Evolutionary conservation across 768 basidiomycete genomes (phyloP), one percentile per base, ranked within the genome.

Genomic region (Macrolepiota fuliginosa): DNA sequence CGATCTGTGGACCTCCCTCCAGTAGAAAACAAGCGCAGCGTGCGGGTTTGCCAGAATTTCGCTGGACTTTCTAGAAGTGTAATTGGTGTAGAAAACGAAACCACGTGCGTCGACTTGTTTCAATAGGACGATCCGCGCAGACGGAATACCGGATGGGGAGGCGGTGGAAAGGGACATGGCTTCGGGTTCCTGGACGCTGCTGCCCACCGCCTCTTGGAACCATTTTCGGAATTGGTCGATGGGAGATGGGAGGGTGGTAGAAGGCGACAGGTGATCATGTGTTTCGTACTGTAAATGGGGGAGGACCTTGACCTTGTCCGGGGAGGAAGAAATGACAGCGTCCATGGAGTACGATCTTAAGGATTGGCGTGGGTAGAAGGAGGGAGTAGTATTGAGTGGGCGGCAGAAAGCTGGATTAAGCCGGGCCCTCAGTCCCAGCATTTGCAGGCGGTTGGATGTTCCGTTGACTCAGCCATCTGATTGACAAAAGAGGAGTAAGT

Each of bases 1-100:
- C 65, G 88, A 88, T 56, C 87, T 81, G 61, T 87, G 84, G 12
- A 94, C 78, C 71, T 95, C 94, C 55, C 85, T 76, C 97, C 96
- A 98, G 77, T 96, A 97, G 69, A 98, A 92, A 10, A 88, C 87
- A 19, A 96, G 77, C 1, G 92, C 87, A 4, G 90, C 94, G 70
- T 88, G 78, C 0, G 92, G 92, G 70, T 95, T 95, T 40, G 77
- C 81, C 5, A 74, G 61, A 29, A 98, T 81, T 72, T 98, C 97
- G 45, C 75, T 70, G 2, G 93, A 94, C 76, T 98, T 99, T 65
- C 96, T 86, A 11, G 94, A 96, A 42, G 87, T 84, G 77, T 98
- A 98, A 76, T 99, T 99, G 35, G 96, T 98, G 82, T 84, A 99
- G 78, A 98, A 97, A 61, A 96, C 85, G 77, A 98, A 98, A 54